Evolutionary conservation across 495 filamentous ascomycete species (phyloP).

Genomic region (Penicillium atrosanguineum): DNA sequence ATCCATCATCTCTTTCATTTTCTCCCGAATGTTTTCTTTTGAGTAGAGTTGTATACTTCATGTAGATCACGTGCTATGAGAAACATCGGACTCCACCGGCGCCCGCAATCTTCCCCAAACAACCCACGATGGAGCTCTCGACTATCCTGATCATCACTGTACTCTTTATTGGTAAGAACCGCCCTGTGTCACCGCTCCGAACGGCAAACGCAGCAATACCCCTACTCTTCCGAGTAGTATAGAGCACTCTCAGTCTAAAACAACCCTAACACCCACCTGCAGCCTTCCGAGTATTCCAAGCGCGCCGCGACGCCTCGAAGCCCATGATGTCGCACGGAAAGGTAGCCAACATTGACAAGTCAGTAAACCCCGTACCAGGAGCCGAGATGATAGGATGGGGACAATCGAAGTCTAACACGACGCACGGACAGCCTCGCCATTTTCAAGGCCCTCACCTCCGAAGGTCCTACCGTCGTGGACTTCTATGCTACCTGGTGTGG

Average conservation of each 20-base stretch:
- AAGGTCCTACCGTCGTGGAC: constrained; percentile 26
- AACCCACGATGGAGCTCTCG: constrained; percentile 26
- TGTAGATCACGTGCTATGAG: constrained; percentile 3
- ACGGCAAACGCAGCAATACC: not conserved
- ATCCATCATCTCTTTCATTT: not conserved
- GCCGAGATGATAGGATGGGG: not conserved
- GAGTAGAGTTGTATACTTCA: constrained; percentile 6
- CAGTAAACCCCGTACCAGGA: not conserved
- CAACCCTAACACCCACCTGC: constrained; percentile 9
- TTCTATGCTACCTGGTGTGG: constrained; percentile 33
- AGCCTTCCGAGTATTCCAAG: constrained; percentile 22
- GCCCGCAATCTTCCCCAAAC: constrained; percentile 12
- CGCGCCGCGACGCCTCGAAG: constrained; percentile 9
- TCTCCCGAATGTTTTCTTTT: not conserved
- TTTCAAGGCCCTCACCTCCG: constrained; percentile 29
- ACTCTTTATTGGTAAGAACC: constrained; percentile 21
- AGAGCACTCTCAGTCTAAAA: not conserved
- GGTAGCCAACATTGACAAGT: constrained; percentile 31
- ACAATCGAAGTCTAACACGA: constrained; percentile 4
- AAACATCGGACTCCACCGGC: constrained; percentile 5
- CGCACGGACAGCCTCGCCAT: constrained; percentile 21
- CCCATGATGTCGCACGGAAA: constrained; percentile 28
- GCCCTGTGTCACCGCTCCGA: not conserved
- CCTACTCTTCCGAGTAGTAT: no score
- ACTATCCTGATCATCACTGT: constrained; percentile 21